A percentile compares a stretch with the other conserved stretches of the same genome.
These are phyloP conservation scores for Cucumis sativus DNA, from an alignment of 306 rosid genomes.

Conservation along the genomic window DNA sequence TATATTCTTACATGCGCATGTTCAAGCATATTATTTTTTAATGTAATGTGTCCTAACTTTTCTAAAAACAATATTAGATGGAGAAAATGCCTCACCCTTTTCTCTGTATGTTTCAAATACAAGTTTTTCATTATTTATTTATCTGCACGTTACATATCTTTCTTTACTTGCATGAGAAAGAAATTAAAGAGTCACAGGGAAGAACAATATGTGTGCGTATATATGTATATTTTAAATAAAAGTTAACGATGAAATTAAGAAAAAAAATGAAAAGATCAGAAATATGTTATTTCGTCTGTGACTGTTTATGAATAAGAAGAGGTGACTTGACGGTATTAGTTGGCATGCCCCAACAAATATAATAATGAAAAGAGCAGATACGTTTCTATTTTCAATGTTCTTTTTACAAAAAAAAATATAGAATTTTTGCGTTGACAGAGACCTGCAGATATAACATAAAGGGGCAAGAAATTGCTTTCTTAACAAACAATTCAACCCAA, in stretches of 20 bases:
- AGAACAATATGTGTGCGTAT: too few relatives aligned
- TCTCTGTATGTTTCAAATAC: background rate
- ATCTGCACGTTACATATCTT: too few relatives aligned
- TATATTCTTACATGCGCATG: too few relatives aligned
- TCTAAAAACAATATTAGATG: background rate
- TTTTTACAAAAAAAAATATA: background rate
- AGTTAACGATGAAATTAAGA: too few relatives aligned
- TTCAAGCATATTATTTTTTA: background rate
- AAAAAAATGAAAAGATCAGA: too few relatives aligned
- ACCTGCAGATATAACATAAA: background rate
- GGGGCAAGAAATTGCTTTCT: background rate
- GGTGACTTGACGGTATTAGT: background rate
- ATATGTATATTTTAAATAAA: too few relatives aligned
- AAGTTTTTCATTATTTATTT: too few relatives aligned
- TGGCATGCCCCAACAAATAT: background rate
- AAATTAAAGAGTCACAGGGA: too few relatives aligned
- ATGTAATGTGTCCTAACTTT: background rate
- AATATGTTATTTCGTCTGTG: background rate
- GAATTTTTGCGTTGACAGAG: background rate
- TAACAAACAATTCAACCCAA: background rate
- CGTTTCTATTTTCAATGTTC: background rate
- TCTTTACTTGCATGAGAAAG: too few relatives aligned
- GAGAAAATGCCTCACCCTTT: background rate
- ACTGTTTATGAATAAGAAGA: background rate
- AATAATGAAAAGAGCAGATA: background rate